These are phyloP conservation scores for Pisolithus microcarpus DNA, from an alignment of 768 basidiomycete species.

Conservation along the genomic window DNA sequence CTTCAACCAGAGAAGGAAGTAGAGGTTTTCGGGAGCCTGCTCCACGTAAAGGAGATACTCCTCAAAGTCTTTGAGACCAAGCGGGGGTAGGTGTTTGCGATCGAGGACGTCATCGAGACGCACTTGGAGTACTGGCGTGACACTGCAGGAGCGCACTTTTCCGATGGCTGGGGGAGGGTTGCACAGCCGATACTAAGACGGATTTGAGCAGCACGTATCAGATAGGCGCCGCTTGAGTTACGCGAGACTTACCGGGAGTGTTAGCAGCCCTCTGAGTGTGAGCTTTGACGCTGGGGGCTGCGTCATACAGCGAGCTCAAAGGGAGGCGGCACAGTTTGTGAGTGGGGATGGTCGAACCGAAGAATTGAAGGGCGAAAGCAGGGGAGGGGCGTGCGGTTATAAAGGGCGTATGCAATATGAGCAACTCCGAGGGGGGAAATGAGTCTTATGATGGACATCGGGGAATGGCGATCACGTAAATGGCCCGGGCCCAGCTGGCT, in stretches of 20 bases:
- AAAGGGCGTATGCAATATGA: background rate
- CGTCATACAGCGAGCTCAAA: constrained; percentile 11
- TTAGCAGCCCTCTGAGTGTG: constrained; percentile 27
- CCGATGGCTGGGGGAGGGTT: constrained; percentile 63
- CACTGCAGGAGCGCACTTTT: constrained; percentile 60
- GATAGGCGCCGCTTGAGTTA: background rate
- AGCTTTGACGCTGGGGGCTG: constrained; percentile 28
- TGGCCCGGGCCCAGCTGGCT: background rate
- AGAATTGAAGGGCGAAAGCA: no score
- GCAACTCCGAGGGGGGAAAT: background rate
- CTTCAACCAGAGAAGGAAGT: constrained; percentile 76
- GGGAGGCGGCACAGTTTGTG: no score
- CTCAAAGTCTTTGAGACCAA: constrained; percentile 70
- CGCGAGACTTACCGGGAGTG: constrained; percentile 31
- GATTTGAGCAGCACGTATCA: background rate
- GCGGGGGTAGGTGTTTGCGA: constrained; percentile 70
- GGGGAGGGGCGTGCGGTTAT: constrained; percentile 6
- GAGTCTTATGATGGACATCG: background rate
- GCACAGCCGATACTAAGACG: constrained; percentile 41
- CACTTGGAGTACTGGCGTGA: constrained; percentile 62
- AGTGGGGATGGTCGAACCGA: background rate
- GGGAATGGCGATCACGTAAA: background rate
- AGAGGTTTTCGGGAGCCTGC: constrained; percentile 69
- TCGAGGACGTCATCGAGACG: constrained; percentile 70
- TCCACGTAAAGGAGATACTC: constrained; percentile 82